Evolutionary conservation across 2,329 filamentous ascomycete species (phyloP), one percentile per base, ranked within the genome.

Genomic region (Fusarium sp.): DNA sequence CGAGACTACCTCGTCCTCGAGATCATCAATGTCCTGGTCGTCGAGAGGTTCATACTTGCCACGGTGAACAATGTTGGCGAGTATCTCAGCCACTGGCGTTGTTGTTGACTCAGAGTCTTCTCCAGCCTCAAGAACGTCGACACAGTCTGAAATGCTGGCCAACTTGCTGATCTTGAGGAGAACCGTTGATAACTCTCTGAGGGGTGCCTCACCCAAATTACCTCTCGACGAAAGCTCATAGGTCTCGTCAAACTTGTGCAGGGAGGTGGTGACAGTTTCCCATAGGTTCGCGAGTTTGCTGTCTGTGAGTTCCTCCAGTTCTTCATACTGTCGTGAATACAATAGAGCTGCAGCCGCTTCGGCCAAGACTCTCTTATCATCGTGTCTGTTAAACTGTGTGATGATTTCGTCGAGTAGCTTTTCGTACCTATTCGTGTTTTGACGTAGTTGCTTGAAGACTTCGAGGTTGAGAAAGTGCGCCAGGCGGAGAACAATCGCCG

Each of bases 341-440:
- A 97, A 82, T 37, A 99, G 88, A 8, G 94, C 93, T 23, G 89
- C 86, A 28, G 92, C 91, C 16, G 94, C 95, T 78, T 98, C 94
- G 13, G 89, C 89, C 44, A 99, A 85, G 20, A 98, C 94, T 57
- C 88, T 88, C 73, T 93, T 92, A 74, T 97, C 93, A 42, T 93
- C 92, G 76, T 99, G 96, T n/a, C 93, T 90, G 73, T 92, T 90
- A 81, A 99, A 98, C 74, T 99, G 96, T 60, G 93, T 93, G 78
- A 93, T 94, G 72, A 98, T 93, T 74, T 98, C 94, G 71, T 97
- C 94, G 3, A 99, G 84, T 29, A 98, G 83, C 23, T 91, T 89
- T 9, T 91, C 88, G 76, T 97, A 97, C 3, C 90, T 91, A 3
- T 91, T 90, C 1, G 93, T 89, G 70, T 97, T 93, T 77, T 97